Percentiles rank a stretch among this genome's conserved stretches.
phyloP scores from a whole-genome alignment of 495 filamentous ascomycete species.

The Sordaria brevicollis region DNA sequence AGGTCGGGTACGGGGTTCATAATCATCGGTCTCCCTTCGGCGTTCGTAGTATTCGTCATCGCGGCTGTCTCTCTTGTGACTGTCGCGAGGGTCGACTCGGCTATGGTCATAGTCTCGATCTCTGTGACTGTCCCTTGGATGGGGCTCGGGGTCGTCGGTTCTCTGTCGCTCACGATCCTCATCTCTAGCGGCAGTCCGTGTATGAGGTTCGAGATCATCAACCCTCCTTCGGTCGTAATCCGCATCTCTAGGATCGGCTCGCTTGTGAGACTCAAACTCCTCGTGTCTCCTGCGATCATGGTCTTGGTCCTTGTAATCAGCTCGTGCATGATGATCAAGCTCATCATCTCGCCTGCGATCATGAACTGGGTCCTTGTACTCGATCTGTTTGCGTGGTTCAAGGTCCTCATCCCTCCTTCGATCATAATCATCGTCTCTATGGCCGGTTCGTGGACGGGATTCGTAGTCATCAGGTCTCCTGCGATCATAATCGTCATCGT shows the following conservation, averaged over 20 bases:
- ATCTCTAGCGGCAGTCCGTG: slow-evolving; percentile 8
- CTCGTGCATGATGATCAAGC: slow-evolving; percentile 1
- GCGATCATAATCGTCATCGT: slow-evolving; percentile 10
- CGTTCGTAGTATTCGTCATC: background rate
- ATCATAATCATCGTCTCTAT: slow-evolving; percentile 14
- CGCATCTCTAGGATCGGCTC: slow-evolving; percentile 6
- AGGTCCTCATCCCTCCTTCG: slow-evolving; percentile 8
- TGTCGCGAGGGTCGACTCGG: background rate
- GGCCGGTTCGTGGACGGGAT: background rate
- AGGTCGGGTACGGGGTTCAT: background rate
- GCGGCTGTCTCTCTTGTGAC: background rate
- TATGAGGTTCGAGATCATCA: slow-evolving; percentile 3
- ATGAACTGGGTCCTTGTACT: slow-evolving; percentile 1
- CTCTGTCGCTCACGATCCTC: background rate
- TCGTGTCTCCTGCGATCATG: background rate
- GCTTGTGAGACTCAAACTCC: background rate
- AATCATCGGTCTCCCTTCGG: slow-evolving; percentile 12
- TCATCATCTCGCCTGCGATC: background rate
- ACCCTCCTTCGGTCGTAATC: slow-evolving; percentile 14
- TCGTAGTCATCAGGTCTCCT: slow-evolving; percentile 10
- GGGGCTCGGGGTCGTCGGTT: slow-evolving; percentile 10
- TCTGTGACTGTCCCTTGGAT: slow-evolving; percentile 10
- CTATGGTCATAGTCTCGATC: background rate
- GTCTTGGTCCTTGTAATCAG: background rate
- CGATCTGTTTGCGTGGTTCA: background rate